Evolutionary conservation across 2,329 filamentous ascomycete genomes (phyloP), one percentile per base, ranked within the genome.

Genomic region (Fonsecaea nubica): DNA sequence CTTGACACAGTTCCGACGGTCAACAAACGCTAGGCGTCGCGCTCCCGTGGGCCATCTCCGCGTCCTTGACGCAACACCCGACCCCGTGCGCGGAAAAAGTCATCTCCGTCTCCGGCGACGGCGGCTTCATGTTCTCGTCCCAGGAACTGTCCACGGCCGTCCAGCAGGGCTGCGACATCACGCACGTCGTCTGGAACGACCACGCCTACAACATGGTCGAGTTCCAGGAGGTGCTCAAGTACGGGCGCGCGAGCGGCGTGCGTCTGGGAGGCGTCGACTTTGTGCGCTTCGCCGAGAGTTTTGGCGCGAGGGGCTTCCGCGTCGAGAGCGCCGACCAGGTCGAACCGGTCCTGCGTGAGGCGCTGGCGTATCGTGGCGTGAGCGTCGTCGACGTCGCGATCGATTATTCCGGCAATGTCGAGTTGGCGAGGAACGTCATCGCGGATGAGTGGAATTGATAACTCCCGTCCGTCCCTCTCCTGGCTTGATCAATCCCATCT

Each of bases 121-220:
- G 82, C 18, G 82, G 81, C 21, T 84, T 84, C 74, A 81, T 83
- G 76, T 84, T 83, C 76, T 81, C 79, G 21, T 77, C 77, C 0
- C 80, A 82, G 66, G 82, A 84, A 66, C 74, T 83, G 3, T 77
- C 74, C 0, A 84, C 82, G 0, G 81, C 82, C 4, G 80, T 83
- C 15, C 77, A 78, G 68, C 80, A 83, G 57, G 76, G 77, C 7
- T 83, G 81, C 73, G 78, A 83, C 64, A 82, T 84, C 70, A 83
- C 82, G 18, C 82, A 84, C 69, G 83, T 84, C 67, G 76, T 83
- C 68, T 83, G 81, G 81, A 84, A 84, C 71, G 82, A 84, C 68
- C 79, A 79, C 53, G 77, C 77, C 35, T 84, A 80, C 73, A 83
- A 84, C 71, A 84, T 84, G 82, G 80, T 84, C 4, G 79, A 83